These are phyloP conservation scores for Zychaea mexicana DNA, from an alignment of 371 early-diverging fungal genomes.

Conservation along the genomic window DNA sequence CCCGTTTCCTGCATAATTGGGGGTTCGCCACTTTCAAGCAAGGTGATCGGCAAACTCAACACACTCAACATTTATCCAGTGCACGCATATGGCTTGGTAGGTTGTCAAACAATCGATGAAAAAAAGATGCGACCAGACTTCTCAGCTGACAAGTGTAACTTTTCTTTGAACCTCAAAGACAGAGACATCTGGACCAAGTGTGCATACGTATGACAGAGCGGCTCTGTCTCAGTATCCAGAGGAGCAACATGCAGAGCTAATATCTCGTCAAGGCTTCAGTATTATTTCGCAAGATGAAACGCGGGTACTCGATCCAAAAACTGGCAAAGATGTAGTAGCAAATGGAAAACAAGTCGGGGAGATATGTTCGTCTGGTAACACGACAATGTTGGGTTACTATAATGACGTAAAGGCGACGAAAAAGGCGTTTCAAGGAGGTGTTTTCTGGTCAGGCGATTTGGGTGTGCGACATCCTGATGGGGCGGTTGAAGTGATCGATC, in stretches of 20 bases:
- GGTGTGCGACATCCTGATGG: constrained; percentile 72
- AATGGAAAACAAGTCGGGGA: constrained; percentile 67
- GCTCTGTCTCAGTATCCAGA: constrained; percentile 29
- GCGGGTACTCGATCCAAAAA: constrained; percentile 50
- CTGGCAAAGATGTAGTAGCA: constrained; percentile 56
- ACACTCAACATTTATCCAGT: constrained; percentile 56
- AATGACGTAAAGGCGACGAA: constrained; percentile 61
- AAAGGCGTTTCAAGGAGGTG: constrained; percentile 62
- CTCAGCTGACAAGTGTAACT: no score
- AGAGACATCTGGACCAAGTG: constrained; percentile 63
- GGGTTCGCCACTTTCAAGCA: constrained; percentile 59
- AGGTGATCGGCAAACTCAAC: constrained; percentile 52
- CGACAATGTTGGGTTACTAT: constrained; percentile 61
- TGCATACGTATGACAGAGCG: constrained; percentile 39
- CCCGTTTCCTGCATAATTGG: constrained; percentile 56
- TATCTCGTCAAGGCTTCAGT: constrained; percentile 63
- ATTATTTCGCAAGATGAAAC: constrained; percentile 60
- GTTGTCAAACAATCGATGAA: background rate
- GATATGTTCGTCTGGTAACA: constrained; percentile 66
- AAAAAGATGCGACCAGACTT: no score
- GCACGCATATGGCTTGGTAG: constrained; percentile 72
- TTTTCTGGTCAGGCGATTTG: constrained; percentile 74
- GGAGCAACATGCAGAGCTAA: constrained; percentile 41
- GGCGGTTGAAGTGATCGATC: constrained; percentile 65
- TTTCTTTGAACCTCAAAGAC: no score